Percentiles rank a stretch among this genome's conserved stretches.
These are phyloP conservation scores for Cardamine occulta DNA, from an alignment of 345 rosid genomes.

Conservation along the genomic window DNA sequence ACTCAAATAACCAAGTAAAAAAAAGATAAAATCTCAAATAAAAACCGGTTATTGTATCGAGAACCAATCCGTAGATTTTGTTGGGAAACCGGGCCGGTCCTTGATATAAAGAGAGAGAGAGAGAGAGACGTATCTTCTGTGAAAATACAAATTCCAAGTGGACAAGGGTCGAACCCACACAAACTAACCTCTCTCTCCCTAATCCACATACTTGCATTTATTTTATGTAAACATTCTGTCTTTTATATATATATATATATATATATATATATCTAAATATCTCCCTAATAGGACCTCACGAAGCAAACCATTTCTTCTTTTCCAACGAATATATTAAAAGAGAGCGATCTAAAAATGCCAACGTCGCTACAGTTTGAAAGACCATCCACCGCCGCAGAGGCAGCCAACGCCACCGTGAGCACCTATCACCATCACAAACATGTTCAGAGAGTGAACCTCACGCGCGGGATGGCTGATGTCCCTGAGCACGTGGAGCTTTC, in stretches of 20 bases:
- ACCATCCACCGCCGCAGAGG: slow-evolving; percentile 36
- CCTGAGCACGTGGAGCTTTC: slow-evolving; percentile 57
- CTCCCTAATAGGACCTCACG: slow-evolving; percentile 21
- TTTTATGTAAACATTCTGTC: slow-evolving; percentile 15
- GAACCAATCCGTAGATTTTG: slow-evolving; percentile 13
- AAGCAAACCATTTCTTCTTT: slow-evolving; percentile 13
- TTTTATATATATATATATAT: background rate
- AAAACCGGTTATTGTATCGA: slow-evolving; percentile 23
- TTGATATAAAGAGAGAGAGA: slow-evolving; percentile 6
- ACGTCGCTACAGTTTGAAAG: slow-evolving; percentile 60
- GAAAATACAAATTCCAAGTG: slow-evolving; percentile 48
- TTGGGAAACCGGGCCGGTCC: slow-evolving; percentile 34
- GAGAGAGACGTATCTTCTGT: slow-evolving; percentile 15
- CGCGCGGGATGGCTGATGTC: slow-evolving; percentile 42
- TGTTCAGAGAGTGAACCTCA: slow-evolving; percentile 42
- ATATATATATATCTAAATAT: slow-evolving; percentile 22
- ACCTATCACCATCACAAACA: slow-evolving; percentile 40
- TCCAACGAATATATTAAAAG: background rate
- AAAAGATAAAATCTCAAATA: background rate
- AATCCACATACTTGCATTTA: slow-evolving; percentile 44
- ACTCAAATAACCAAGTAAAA: background rate
- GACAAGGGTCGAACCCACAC: slow-evolving; percentile 41
- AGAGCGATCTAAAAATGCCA: slow-evolving; percentile 53
- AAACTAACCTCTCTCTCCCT: slow-evolving; percentile 29
- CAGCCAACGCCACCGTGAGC: slow-evolving; percentile 28